Base-by-base conservation (phyloP, 2,329 filamentous ascomycete species). In the Microsporum audouinii region DNA sequence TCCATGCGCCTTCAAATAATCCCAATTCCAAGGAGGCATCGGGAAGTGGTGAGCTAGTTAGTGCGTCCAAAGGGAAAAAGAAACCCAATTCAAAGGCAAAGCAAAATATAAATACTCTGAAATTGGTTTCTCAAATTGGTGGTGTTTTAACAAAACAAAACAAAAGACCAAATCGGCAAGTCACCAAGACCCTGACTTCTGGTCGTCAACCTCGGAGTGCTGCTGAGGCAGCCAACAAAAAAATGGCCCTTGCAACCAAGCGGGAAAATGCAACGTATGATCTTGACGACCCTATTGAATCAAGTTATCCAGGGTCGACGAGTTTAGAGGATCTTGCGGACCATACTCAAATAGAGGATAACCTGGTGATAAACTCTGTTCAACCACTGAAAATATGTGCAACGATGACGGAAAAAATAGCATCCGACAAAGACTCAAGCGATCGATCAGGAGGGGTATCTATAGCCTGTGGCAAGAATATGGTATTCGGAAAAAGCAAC, bases 281-380 rank as follows among this genome's bases (percentile, higher is more conserved):
- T 23, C 23, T 27, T 31, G 63, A 64, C 38, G 65, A 66, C 58
- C 65, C 65, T 8, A 66, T 66, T 41, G 65, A 66, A 60, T 62
- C 65, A 33, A 64, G 59, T 45, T 59, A 57, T 2, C 53, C 56
- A 58, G 58, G 58, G 4, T 33, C 43, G 2, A 7, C 51, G 4
- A 58, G 29, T 23, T 36, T 57, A 7, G 49, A 55, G n/a, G 49
- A 55, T 36, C 29, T 55, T 17, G 49, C 49, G 6, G 17, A 33
- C 12, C n/a, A 34, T 36, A 31, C 29, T 10, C 41, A 56, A 8
- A 14, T 4, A 7, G 39, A 60, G 4, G 27, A 51, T 10, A 8
- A 47, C 47, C 17, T 38, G 17, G 53, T 49, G n/a, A 3, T 10
- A 10, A n/a, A 29, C 8, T 1, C 45, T 4, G 5, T 1, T 10